These are phyloP conservation scores for Lodderomyces theae DNA, from an alignment of 1,139 yeast genomes.

Conservation along the genomic window DNA sequence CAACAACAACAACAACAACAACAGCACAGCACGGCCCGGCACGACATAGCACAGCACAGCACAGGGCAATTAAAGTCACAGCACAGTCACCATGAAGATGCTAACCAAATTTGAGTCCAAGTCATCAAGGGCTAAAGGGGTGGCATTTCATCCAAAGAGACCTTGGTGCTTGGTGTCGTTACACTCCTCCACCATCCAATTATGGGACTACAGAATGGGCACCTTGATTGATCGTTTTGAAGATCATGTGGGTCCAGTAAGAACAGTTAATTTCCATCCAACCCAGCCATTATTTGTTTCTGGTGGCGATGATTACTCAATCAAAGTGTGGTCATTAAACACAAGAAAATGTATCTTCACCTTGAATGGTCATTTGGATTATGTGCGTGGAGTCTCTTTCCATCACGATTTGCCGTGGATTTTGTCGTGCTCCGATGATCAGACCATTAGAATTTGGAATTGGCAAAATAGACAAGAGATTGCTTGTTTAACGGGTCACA, in stretches of 20 bases:
- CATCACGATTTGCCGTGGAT: conserved; percentile 98
- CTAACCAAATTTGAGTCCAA: conserved; percentile 97
- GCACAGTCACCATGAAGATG: conserved; percentile 97
- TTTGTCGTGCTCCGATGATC: conserved; percentile 94
- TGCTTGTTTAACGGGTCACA: conserved; percentile 96
- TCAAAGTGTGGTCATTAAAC: conserved; percentile 94
- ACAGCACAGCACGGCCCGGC: conserved; percentile 2
- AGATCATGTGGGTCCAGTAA: conserved; percentile 97
- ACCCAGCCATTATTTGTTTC: conserved; percentile 96
- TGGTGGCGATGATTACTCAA: conserved; percentile 95
- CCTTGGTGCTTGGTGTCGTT: conserved; percentile 97
- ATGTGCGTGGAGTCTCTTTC: conserved; percentile 90
- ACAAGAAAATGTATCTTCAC: conserved; percentile 91
- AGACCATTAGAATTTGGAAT: conserved; percentile 98
- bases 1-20: conserved; percentile 2
- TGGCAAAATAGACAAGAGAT: conserved; percentile 99
- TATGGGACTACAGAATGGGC: conserved; percentile 99
- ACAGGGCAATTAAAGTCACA: no score
- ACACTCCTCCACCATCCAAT: conserved; percentile 91
- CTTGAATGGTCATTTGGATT: conserved; percentile 90
- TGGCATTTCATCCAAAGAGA: conserved; percentile 94
- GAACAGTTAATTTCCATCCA: conserved; percentile 94
- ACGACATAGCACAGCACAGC: no score
- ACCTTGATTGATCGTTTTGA: conserved; percentile 93
- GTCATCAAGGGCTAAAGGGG: conserved; percentile 97